phyloP scores from a whole-genome alignment of 2,329 filamentous ascomycete species.

The Eutypa lata region DNA sequence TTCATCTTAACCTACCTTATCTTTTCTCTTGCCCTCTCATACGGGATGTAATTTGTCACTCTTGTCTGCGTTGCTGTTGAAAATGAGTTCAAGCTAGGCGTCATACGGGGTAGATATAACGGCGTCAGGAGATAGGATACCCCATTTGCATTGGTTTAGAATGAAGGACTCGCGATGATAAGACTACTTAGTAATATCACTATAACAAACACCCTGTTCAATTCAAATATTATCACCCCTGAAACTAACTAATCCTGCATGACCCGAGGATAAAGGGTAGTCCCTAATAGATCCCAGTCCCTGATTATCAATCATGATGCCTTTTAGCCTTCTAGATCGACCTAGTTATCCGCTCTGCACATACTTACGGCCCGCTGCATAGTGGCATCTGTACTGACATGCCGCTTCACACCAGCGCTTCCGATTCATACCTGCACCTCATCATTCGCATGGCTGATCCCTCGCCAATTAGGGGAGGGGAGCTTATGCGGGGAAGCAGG shows the following conservation, averaged over 20 bases:
- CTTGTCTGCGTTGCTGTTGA: background rate
- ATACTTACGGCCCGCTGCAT: background rate
- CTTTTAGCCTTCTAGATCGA: background rate
- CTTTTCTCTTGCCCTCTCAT: background rate
- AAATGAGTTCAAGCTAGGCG: too few relatives aligned
- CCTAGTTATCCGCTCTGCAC: background rate
- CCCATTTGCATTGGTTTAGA: background rate
- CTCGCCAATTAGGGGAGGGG: background rate
- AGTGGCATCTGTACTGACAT: background rate
- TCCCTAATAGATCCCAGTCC: too few relatives aligned
- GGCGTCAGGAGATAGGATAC: too few relatives aligned
- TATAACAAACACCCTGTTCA: too few relatives aligned
- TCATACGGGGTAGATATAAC: too few relatives aligned
- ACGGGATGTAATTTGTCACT: background rate
- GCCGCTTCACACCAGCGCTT: background rate
- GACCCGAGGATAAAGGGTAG: too few relatives aligned
- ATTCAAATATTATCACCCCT: too few relatives aligned
- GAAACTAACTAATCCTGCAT: too few relatives aligned
- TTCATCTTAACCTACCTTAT: background rate
- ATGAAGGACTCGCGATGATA: background rate
- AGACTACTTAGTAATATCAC: background rate
- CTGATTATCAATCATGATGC: too few relatives aligned
- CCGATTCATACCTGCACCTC: background rate
- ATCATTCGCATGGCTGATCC: background rate
- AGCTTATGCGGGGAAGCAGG: background rate